Base-by-base conservation (phyloP, 208 protist genomes). In the Endotrypanum monterogeii region DNA sequence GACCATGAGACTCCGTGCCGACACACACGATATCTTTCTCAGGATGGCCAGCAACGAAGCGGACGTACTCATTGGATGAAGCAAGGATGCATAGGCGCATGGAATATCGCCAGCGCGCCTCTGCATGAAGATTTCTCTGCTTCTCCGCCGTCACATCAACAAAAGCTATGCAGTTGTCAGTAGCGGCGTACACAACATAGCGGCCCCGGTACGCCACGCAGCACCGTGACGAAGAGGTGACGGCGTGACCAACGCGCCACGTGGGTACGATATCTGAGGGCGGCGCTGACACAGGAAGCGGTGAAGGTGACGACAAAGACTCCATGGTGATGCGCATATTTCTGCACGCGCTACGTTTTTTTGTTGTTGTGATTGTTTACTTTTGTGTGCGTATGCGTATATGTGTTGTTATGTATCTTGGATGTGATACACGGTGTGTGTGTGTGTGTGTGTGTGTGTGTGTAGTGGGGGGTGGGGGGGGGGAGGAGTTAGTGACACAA, bases 41-140 rank as follows among this genome's bases (percentile, higher is more conserved):
- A 8, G 78, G 88, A 77, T 96, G 92, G 16, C 90, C 65, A 12
- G 66, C 44, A 37, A 96, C 71, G 61, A 94, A 83, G 23, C 82
- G 80, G 41, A 96, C 78, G 25, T 62, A 66, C 66, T 90, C 82
- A 39, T 77, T 71, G 3, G 72, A 35, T 6, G 39, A 41, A 35
- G 56, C 66, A 50, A 87, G 46, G 2, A 71, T 14, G 50, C 35
- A 63, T 9, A 92, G 52, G 14, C 70, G 73, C 63, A 76, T 78
- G 3, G 46, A 39, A 65, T 69, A 35, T 65, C 83, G 30, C 69
- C 76, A 71, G 51, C 74, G 48, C 35, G 18, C 56, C 41, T 70
- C 55, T 1, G 37, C 52, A 41, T 32, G 4, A 28, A 35, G 2
- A n/a, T 14, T 55, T 6, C 14, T 74, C 37, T 28, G 48, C 16